Base-by-base conservation (phyloP, 345 rosid species). In the Pistacia atlantica region DNA sequence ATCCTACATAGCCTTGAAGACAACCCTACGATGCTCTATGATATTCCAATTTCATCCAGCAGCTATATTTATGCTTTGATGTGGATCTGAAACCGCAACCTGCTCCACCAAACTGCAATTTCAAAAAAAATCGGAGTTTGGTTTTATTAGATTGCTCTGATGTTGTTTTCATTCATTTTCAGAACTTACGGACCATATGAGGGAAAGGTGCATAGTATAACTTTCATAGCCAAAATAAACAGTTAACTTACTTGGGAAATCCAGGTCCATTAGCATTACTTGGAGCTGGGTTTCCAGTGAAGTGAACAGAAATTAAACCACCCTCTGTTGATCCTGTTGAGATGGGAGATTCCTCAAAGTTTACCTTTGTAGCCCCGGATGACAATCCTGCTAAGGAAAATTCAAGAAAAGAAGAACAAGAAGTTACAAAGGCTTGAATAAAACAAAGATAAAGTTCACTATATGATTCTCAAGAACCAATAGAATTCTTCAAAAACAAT, bases 371-470 rank as follows among this genome's bases (percentile, higher is more conserved):
- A 65, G 68, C 69, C 67, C 83, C 81, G 10, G 97, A 88, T 38
- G 90, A 82, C 85, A 91, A 83, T 73, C 94, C 99, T 93, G 92
- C 81, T 81, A 65, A 67, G 35, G 62, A 11, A 62, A 73, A 51
- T 13, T 66, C 54, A 71, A 46, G 1, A 17, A 13, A 13, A 54
- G 25, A 20, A 59, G 38, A 57, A 60, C 38, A 12, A 71, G 18
- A 54, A 54, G 18, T 54, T 54, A 54, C 18, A 54, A 54, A 54
- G 57, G 57, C 57, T 54, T 2, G 57, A 54, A 54, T 12, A 18
- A 14, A 54, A 54, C 17, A 14, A n/a, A 54, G n/a, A 14, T 14
- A 14, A 54, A 16, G 12, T 12, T 54, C 57, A 54, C 5, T 13
- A 5, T 4, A 4, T 5, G 6, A 54, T 18, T 54, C 1, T 6